Base-by-base conservation (phyloP, 768 basidiomycete genomes). In the Kwoniella europaea region DNA sequence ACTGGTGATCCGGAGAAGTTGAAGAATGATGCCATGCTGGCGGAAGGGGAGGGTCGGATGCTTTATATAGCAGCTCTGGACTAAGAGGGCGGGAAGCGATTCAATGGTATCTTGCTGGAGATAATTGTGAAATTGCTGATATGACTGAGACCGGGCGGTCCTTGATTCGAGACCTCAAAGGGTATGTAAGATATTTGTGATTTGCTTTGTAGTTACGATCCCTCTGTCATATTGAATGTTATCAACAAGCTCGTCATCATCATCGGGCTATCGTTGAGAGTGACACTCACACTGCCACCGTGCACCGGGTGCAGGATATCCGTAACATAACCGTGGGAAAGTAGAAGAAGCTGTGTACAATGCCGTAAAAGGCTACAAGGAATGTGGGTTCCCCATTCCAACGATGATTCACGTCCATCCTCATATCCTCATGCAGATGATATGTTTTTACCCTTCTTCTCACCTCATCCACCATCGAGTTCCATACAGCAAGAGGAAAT, bases 21-120 rank as follows among this genome's bases (percentile, higher is more conserved):
- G 87, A 97, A 96, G 85, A 92, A 95, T 2, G 91, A 90, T 57
- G 94, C 91, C 91, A 92, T 92, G 74, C 57, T 74, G 53, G 46
- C n/a, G 20, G 63, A n/a, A 20, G 22, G 44, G 46, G 24, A 22
- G 13, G 50, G 63, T 22, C n/a, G 7, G 3, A 41, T 18, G 20
- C 35, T 15, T 60, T 12, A 60, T 41, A 7, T 1, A 15, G 46
- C 0, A 15, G 46, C 6, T 50, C 10, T 15, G 13, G 15, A 15
- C 13, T 50, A 10, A 50, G 6, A 35, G 35, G 35, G 5, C 7
- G 35, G 35, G 4, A 35, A 9, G 35, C 35, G 35, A 35, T 35
- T 35, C 6, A 35, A 35, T 35, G 27, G 27, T 27, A 27, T 27
- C 27, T 27, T 27, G 3, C 27, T 27, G 27, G 27, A 27, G 27